Conservation (phyloP, 169 alveolate genomes). For the Haemoproteus tartakovskyi region DNA sequence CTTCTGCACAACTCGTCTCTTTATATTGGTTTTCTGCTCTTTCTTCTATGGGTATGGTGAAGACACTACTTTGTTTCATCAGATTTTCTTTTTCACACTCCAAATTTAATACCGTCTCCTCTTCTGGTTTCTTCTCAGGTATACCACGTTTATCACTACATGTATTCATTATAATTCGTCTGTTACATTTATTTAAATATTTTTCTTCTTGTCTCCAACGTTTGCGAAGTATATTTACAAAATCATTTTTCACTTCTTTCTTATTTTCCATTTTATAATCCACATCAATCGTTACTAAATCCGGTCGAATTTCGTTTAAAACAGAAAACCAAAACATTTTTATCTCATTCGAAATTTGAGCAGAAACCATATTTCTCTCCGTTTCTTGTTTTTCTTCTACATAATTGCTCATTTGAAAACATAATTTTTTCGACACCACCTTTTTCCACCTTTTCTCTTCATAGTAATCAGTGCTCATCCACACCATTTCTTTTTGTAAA, state of each 20-base stretch:
- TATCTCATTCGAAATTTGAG: slow-evolving; percentile 64
- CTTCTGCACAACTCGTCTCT: no score
- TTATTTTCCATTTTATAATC: slow-evolving; percentile 61
- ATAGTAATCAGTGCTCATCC: slow-evolving; percentile 79
- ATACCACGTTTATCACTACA: no score
- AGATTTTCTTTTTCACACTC: no score
- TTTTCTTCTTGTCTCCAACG: no score
- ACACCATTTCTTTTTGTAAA: slow-evolving; percentile 73
- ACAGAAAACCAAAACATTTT: slow-evolving; percentile 66
- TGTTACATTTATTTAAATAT: no score
- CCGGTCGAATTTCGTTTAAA: slow-evolving; percentile 62
- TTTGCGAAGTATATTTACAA: no score
- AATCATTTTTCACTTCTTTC: slow-evolving; percentile 13
- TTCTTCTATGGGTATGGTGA: no score
- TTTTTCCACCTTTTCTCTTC: slow-evolving; percentile 81
- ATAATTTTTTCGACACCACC: slow-evolving; percentile 70
- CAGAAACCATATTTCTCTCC: slow-evolving; percentile 57
- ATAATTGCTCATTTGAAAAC: slow-evolving; percentile 70
- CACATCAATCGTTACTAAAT: slow-evolving; percentile 57
- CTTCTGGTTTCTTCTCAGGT: no score
- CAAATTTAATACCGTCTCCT: no score
- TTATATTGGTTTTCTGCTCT: no score
- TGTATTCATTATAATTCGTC: no score
- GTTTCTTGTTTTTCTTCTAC: slow-evolving; percentile 60
- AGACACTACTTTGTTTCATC: no score